Evolutionary conservation across 495 filamentous ascomycete species (phyloP).

Genomic region (Penicillium antarcticum): DNA sequence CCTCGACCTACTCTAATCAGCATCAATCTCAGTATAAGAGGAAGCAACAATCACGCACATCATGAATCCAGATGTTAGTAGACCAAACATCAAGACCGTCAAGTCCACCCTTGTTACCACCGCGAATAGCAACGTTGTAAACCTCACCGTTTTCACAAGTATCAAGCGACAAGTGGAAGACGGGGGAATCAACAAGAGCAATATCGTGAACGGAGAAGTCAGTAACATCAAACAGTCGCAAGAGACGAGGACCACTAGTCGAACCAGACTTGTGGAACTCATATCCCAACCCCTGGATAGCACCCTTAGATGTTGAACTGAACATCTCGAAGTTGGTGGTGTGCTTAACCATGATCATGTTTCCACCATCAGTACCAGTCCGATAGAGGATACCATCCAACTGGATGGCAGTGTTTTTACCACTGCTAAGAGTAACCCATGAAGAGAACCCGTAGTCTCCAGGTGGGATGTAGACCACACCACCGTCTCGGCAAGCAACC

Average conservation of each 20-base stretch:
- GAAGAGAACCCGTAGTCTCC: slow-evolving; percentile 33
- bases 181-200: slow-evolving; percentile 48
- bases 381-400: slow-evolving; percentile 50
- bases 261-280: slow-evolving; percentile 28
- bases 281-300: slow-evolving; percentile 52
- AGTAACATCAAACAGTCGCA: slow-evolving; percentile 37
- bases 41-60: slow-evolving; percentile 24
- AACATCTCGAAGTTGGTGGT: slow-evolving; percentile 51
- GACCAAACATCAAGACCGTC: slow-evolving; percentile 52
- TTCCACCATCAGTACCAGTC: slow-evolving; percentile 41
- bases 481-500: slow-evolving; percentile 37
- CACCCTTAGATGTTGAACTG: slow-evolving; percentile 43
- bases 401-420: slow-evolving; percentile 40
- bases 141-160: slow-evolving; percentile 46
- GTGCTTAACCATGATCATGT: slow-evolving; percentile 49
- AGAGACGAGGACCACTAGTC: slow-evolving; percentile 29
- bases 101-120: slow-evolving; percentile 44
- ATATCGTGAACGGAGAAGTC: slow-evolving; percentile 52
- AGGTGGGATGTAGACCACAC: slow-evolving; percentile 34
- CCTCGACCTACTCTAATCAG: slow-evolving; percentile 36
- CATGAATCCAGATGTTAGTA: slow-evolving; percentile 51
- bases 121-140: slow-evolving; percentile 54
- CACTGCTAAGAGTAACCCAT: slow-evolving; percentile 36
- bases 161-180: slow-evolving; percentile 49
- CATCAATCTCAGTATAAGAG: neutral